These are phyloP conservation scores for Trametes polyzona DNA, from an alignment of 1,284 basidiomycete species.

Conservation along the genomic window DNA sequence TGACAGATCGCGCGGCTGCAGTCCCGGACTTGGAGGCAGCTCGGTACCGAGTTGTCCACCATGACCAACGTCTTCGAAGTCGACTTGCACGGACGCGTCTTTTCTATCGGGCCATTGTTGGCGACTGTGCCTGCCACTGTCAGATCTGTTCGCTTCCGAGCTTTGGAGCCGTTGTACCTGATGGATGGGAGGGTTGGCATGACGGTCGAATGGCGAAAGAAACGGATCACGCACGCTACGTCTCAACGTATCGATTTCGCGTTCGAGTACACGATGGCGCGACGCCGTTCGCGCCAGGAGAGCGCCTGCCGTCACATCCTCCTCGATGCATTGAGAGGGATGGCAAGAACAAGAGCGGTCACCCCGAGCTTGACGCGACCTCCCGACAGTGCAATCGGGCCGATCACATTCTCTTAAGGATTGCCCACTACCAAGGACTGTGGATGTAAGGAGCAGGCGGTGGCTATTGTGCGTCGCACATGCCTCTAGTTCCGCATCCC, in stretches of 20 bases:
- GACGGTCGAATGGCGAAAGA: too few relatives aligned
- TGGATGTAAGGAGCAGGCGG: slow-evolving; percentile 7
- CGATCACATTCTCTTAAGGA: neutral
- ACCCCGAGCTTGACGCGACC: neutral
- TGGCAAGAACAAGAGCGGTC: neutral
- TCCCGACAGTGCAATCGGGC: neutral
- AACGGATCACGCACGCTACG: neutral
- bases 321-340: neutral
- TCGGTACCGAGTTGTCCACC: neutral
- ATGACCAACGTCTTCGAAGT: neutral
- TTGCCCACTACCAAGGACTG: slow-evolving; percentile 1
- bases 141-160: neutral
- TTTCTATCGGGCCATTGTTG: neutral
- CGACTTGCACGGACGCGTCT: neutral
- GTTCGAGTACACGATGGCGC: slow-evolving; percentile 17
- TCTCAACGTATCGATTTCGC: slow-evolving; percentile 17
- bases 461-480: slow-evolving; percentile 33
- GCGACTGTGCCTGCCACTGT: neutral
- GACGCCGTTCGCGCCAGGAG: slow-evolving; percentile 4
- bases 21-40: slow-evolving; percentile 12
- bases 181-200: neutral
- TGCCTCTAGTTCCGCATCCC: slow-evolving; percentile 57
- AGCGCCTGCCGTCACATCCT: neutral
- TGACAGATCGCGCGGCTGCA: slow-evolving; percentile 3
- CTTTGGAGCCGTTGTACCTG: neutral